Base-by-base conservation (phyloP, 2,329 filamentous ascomycete genomes). In the Claviceps pazoutovae region DNA sequence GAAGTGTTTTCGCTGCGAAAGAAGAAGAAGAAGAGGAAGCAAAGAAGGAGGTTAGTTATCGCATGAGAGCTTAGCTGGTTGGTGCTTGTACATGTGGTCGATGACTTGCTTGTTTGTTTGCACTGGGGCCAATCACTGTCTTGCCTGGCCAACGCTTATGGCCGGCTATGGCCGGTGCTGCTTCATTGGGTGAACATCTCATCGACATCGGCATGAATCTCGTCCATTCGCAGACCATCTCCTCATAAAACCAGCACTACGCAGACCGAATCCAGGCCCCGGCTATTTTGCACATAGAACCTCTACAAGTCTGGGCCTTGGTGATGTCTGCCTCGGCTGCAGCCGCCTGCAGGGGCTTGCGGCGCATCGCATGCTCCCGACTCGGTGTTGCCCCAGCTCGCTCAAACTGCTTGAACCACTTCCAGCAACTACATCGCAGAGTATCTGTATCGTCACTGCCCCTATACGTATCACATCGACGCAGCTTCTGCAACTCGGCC, bases 321-420 rank as follows among this genome's bases (percentile, higher is more conserved):
- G 51, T 50, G 48, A 48, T 30, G 21, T 9, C 52, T 37, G 34
- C n/a, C 13, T 44, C 48, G 26, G 48, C 45, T 36, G 44, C 48
- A 11, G n/a, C 44, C 19, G 37, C 48, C 44, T 38, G 30, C 21
- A 47, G 34, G 41, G 45, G 45, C 49, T 36, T 53, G 44, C 48
- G 23, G 30, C 48, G 52, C 52, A 48, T 50, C 38, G 46, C 36
- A 14, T 26, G 44, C 48, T 38, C 44, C 38, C 14, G n/a, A 8
- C 16, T 36, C 36, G 14, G 14, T n/a, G 23, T 23, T 43, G 14
- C 7, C n/a, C 23, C 36, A 21, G 14, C 36, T 41, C 41, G 34
- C 26, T 26, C 23, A 23, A 45, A 45, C 43, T 23, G 23, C 42
- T 42, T 13, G 17, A 21, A 42, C 41, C 41, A 19, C 17, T 23